phyloP scores from a whole-genome alignment of 2,329 filamentous ascomycete genomes.

The Chaetomiaceae sp. region DNA sequence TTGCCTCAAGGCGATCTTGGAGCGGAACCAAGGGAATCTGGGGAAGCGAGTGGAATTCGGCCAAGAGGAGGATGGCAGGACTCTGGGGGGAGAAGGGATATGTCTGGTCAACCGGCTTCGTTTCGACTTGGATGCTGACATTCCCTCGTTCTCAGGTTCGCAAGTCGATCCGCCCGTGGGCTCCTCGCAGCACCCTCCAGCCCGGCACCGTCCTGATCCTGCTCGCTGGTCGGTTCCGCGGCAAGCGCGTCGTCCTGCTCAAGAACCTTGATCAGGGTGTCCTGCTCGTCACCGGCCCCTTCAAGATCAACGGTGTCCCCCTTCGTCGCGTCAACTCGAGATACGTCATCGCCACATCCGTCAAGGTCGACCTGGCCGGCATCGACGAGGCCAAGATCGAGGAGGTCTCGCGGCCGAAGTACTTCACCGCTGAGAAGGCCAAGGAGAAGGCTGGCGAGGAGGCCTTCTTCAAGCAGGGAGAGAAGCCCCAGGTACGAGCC shows the following conservation, averaged over 20 bases:
- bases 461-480: constrained; percentile 98
- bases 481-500: constrained; percentile 84
- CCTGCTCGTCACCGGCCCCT: constrained; percentile 97
- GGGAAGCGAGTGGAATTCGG: not conserved
- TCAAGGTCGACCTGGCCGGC: constrained; percentile 77
- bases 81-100: not conserved
- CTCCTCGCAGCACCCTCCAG: constrained; percentile 82
- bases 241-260: constrained; percentile 99
- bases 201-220: constrained; percentile 97
- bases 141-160: constrained; percentile 61
- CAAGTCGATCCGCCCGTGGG: constrained; percentile 85
- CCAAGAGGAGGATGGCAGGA: not conserved
- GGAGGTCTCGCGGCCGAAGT: constrained; percentile 69
- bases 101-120: not conserved
- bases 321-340: constrained; percentile 90
- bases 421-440: constrained; percentile 94
- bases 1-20: not conserved
- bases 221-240: constrained; percentile 98
- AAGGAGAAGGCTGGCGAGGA: constrained; percentile 96
- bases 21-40: constrained; percentile 6
- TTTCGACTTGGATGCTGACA: constrained; percentile 28
- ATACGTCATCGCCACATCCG: constrained; percentile 88
- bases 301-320: constrained; percentile 99
- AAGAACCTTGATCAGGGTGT: constrained; percentile 97
- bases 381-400: constrained; percentile 88